A percentile compares a stretch with the other conserved stretches of the same genome.
Evolutionary conservation across 1,139 yeast species (phyloP).

Genomic region (Taphrina wiesneri): DNA sequence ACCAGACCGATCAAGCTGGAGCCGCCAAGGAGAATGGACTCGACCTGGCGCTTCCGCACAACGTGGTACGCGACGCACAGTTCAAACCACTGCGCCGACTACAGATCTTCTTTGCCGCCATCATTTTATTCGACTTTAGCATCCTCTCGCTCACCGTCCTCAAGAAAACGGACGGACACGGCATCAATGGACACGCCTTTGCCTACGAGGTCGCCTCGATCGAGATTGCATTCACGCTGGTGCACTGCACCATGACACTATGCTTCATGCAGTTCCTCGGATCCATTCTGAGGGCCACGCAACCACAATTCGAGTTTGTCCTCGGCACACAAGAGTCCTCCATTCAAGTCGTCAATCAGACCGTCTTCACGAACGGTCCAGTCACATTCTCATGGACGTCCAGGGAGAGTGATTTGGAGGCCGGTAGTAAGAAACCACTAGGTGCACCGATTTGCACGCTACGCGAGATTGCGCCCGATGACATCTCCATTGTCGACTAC

Average conservation of each 20-base stretch:
- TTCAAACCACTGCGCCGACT: slow-evolving; percentile 12
- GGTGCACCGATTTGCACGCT: not conserved
- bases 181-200: slow-evolving; percentile 16
- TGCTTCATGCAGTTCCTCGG: slow-evolving; percentile 28
- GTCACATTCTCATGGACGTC: not conserved
- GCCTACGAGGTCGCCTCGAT: slow-evolving; percentile 28
- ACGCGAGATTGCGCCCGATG: slow-evolving; percentile 4
- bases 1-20: not conserved
- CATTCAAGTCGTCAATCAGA: not conserved
- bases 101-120: slow-evolving; percentile 17
- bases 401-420: not conserved
- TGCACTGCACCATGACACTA: slow-evolving; percentile 25
- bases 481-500: not conserved
- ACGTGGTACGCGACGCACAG: not conserved
- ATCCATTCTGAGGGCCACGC: not conserved
- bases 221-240: slow-evolving; percentile 18
- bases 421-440: not conserved
- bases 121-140: slow-evolving; percentile 22
- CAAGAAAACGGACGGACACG: slow-evolving; percentile 17
- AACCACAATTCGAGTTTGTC: slow-evolving; percentile 30
- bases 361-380: not conserved
- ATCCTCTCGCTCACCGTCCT: slow-evolving; percentile 17
- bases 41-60: not conserved
- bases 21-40: not conserved
- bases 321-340: not conserved